phyloP scores from a whole-genome alignment of 257 asterid genomes.

The Nicotiana obtusifolia region DNA sequence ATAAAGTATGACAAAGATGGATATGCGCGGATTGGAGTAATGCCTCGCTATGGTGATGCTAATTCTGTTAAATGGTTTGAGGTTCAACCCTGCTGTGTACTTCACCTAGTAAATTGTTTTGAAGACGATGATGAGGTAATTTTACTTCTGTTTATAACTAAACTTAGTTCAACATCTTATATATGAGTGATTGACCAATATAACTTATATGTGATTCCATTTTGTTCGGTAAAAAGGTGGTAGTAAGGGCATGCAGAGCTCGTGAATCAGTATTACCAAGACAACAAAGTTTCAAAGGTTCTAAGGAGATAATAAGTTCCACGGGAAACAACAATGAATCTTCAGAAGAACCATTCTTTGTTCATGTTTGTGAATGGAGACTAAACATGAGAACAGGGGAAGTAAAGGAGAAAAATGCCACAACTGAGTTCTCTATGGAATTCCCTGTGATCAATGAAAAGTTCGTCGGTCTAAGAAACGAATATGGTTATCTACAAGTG shows the following conservation, averaged over 20 bases:
- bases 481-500: slow-evolving; percentile 50
- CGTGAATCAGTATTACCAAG: slow-evolving; percentile 52
- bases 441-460: slow-evolving; percentile 56
- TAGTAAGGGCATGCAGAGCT: slow-evolving; percentile 52
- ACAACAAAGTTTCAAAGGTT: slow-evolving; percentile 50
- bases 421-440: slow-evolving; percentile 46
- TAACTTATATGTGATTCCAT: neutral
- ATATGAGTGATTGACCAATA: neutral
- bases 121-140: slow-evolving; percentile 57
- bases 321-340: slow-evolving; percentile 6
- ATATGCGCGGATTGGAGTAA: slow-evolving; percentile 63
- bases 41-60: slow-evolving; percentile 79
- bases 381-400: slow-evolving; percentile 43
- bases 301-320: slow-evolving; percentile 16
- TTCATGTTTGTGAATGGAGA: slow-evolving; percentile 60
- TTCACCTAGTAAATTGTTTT: slow-evolving; percentile 66
- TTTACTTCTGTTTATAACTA: neutral
- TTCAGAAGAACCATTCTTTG: slow-evolving; percentile 24
- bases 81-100: slow-evolving; percentile 49
- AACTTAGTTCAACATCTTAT: neutral
- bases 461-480: slow-evolving; percentile 28
- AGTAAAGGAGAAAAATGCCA: slow-evolving; percentile 43
- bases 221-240: slow-evolving; percentile 32
- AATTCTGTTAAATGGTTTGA: slow-evolving; percentile 59
- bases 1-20: slow-evolving; percentile 39